Percentiles rank a stretch among this genome's conserved stretches.
These are phyloP conservation scores for Casaregolazyma suthepensis DNA, from an alignment of 1,139 yeast species.

Conservation along the genomic window DNA sequence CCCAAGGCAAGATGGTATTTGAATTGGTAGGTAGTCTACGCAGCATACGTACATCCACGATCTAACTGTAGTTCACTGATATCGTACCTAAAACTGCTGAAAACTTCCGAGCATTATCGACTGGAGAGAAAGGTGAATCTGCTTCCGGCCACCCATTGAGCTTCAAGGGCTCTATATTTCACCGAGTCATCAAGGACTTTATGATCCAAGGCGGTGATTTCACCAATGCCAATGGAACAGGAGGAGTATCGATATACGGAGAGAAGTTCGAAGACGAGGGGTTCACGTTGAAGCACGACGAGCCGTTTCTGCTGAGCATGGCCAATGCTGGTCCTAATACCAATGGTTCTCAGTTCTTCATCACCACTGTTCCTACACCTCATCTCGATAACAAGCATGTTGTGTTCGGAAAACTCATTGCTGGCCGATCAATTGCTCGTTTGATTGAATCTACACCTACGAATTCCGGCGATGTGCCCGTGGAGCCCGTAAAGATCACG, in stretches of 20 bases:
- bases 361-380: conserved; percentile 75
- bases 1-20: conserved; percentile 68
- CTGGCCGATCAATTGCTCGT: conserved; percentile 78
- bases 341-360: conserved; percentile 92
- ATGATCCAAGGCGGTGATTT: conserved; percentile 77
- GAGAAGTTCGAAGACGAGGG: conserved; percentile 94
- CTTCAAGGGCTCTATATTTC: conserved; percentile 80
- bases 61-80: conserved; percentile 45
- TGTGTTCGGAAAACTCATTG: conserved; percentile 83
- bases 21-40: conserved; percentile 39
- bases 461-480: conserved; percentile 58
- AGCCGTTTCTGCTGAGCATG: conserved; percentile 88
- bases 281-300: conserved; percentile 66
- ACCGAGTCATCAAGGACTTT: conserved; percentile 70
- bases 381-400: conserved; percentile 93
- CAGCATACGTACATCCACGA: not conserved
- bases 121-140: conserved; percentile 80
- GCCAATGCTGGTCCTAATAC: conserved; percentile 96
- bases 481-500: conserved; percentile 57
- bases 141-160: conserved; percentile 56
- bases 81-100: conserved; percentile 91
- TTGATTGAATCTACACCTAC: conserved; percentile 66
- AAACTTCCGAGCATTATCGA: conserved; percentile 83
- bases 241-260: conserved; percentile 96
- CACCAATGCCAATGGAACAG: conserved; percentile 83